Conservation (phyloP, 2,329 filamentous ascomycete genomes). For the Bipolaris gigantea region DNA sequence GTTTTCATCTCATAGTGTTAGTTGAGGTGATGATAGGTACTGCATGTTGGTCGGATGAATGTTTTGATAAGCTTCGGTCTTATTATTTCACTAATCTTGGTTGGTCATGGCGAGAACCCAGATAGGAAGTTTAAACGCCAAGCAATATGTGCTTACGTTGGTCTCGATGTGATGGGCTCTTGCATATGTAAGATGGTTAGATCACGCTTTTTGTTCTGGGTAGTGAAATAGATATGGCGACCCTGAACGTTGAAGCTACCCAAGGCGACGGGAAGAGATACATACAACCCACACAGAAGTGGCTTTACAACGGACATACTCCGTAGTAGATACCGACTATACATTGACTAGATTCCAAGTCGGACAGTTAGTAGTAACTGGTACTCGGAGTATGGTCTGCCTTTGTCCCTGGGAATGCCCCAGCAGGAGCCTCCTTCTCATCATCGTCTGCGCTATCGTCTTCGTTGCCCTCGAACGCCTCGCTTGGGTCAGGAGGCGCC, state of each 20-base stretch:
- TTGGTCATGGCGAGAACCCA: no score
- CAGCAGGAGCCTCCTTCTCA: slow-evolving; percentile 32
- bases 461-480: slow-evolving; percentile 43
- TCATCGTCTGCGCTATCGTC: slow-evolving; percentile 44
- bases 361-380: slow-evolving; percentile 36
- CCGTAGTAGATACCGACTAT: background rate
- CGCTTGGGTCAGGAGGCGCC: slow-evolving; percentile 57
- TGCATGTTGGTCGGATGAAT: background rate
- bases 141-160: no score
- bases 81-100: no score
- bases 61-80: no score
- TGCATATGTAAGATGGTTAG: no score
- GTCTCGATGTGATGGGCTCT: no score
- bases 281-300: no score
- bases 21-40: background rate
- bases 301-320: background rate
- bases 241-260: background rate
- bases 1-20: background rate
- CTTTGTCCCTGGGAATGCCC: slow-evolving; percentile 43
- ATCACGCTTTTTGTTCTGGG: no score
- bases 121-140: no score
- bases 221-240: background rate
- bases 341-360: background rate
- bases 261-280: background rate
- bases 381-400: slow-evolving; percentile 35